Conservation (phyloP, 768 basidiomycete species). For the Candolleomyces aberdarensis region DNA sequence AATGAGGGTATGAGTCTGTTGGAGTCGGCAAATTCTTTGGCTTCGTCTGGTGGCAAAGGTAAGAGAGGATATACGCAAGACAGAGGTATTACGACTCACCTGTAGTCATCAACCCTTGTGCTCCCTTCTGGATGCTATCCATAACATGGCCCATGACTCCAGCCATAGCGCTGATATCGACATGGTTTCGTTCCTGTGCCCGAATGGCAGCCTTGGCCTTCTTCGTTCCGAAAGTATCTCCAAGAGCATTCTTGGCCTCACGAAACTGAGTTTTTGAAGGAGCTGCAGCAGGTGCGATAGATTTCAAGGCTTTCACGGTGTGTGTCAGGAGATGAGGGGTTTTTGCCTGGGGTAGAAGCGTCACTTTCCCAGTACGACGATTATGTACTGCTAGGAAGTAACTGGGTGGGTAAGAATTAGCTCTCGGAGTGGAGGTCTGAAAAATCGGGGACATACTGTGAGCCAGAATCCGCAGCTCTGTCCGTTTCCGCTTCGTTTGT, state of each 20-base stretch:
- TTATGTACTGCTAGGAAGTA: slow-evolving; percentile 86
- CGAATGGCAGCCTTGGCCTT: slow-evolving; percentile 87
- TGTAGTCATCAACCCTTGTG: slow-evolving; percentile 61
- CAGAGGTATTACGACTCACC: slow-evolving; percentile 41
- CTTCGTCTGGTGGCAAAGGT: slow-evolving; percentile 52
- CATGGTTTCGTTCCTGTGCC: slow-evolving; percentile 83
- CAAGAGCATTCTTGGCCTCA: slow-evolving; percentile 70
- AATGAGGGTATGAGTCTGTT: slow-evolving; percentile 76
- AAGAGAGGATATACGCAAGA: not conserved
- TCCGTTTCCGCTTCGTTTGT: slow-evolving; percentile 55
- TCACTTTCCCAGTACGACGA: slow-evolving; percentile 67
- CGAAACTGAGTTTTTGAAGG: slow-evolving; percentile 51
- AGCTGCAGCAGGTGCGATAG: slow-evolving; percentile 46
- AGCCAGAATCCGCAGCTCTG: slow-evolving; percentile 52
- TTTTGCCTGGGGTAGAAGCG: slow-evolving; percentile 63
- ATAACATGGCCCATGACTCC: slow-evolving; percentile 79
- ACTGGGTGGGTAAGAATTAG: slow-evolving; percentile 31
- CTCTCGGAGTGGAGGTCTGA: not conserved
- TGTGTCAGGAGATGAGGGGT: slow-evolving; percentile 67
- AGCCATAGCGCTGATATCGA: slow-evolving; percentile 87
- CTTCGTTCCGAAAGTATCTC: slow-evolving; percentile 92
- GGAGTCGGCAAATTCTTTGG: slow-evolving; percentile 58
- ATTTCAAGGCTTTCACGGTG: slow-evolving; percentile 83
- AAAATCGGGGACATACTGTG: slow-evolving; percentile 49
- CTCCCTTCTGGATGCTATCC: slow-evolving; percentile 75